phyloP scores from a whole-genome alignment of 1,284 basidiomycete genomes.

The Heterobasidion parviporum region DNA sequence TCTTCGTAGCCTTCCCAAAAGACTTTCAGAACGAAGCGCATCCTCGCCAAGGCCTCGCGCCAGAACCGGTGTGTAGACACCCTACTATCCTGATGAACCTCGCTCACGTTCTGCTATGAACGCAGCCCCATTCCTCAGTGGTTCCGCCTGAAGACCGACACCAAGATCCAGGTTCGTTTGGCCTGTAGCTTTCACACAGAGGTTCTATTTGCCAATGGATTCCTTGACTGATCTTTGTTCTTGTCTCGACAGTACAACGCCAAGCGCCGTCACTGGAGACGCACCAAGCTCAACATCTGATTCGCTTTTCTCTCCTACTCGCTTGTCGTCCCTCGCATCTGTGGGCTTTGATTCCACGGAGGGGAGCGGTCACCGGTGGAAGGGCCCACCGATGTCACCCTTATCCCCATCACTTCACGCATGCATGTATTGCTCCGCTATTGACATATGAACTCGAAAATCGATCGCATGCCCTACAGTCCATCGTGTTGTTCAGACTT shows the following conservation, averaged over 20 bases:
- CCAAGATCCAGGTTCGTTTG: conserved; percentile 84
- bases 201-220: too few relatives aligned
- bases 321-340: background rate
- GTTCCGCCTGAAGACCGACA: conserved; percentile 97
- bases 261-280: conserved; percentile 91
- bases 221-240: background rate
- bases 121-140: conserved; percentile 91
- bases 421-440: conserved; percentile 7
- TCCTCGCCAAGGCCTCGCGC: conserved; percentile 90
- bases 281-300: conserved; percentile 93
- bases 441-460: conserved; percentile 3
- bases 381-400: background rate
- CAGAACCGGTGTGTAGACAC: conserved; percentile 79
- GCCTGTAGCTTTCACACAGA: background rate
- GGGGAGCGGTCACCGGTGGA: background rate
- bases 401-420: background rate
- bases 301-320: background rate
- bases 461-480: conserved; percentile 5
- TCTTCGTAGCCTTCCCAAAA: conserved; percentile 87
- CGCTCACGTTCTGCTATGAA: conserved; percentile 5
- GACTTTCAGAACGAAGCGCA: conserved; percentile 93
- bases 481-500: too few relatives aligned
- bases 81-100: background rate
- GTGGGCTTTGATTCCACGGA: background rate
- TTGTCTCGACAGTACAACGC: conserved; percentile 67